Percentiles rank a stretch among this genome's conserved stretches.
Conservation (phyloP, 208 protist species). For the Leptomonas seymouri region DNA sequence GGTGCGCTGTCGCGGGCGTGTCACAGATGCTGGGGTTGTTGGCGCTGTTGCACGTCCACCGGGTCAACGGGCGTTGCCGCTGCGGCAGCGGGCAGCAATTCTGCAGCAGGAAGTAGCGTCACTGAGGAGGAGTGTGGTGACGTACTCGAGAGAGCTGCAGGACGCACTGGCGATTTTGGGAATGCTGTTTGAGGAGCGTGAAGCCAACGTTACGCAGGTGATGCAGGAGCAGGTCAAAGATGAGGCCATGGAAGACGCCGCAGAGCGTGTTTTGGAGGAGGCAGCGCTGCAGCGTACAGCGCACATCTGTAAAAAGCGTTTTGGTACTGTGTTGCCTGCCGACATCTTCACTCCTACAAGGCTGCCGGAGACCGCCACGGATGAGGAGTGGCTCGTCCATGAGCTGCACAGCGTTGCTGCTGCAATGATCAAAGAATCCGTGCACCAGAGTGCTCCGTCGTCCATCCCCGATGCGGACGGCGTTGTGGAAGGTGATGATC, state of each 20-base stretch:
- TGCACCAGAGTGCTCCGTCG: not conserved
- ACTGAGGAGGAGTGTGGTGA: slow-evolving; percentile 4
- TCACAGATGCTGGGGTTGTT: not conserved
- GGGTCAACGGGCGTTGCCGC: not conserved
- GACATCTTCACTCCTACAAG: not conserved
- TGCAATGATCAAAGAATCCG: slow-evolving; percentile 20
- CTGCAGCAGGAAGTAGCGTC: slow-evolving; percentile 5
- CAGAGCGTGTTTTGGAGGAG: slow-evolving; percentile 23
- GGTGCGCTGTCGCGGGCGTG: not conserved
- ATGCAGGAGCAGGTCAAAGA: slow-evolving; percentile 1
- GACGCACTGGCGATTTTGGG: slow-evolving; percentile 18
- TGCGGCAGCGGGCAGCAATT: not conserved
- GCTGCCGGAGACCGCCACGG: slow-evolving; percentile 26
- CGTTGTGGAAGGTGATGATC: not conserved
- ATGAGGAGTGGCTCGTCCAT: slow-evolving; percentile 32
- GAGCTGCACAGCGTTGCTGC: slow-evolving; percentile 14
- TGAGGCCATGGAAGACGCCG: not conserved
- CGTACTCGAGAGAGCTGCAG: slow-evolving; percentile 18
- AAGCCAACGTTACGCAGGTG: not conserved
- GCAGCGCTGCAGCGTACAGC: slow-evolving; percentile 20
- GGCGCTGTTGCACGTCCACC: not conserved
- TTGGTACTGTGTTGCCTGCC: not conserved
- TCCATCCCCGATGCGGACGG: not conserved
- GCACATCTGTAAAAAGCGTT: slow-evolving; percentile 22
- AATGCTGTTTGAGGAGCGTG: slow-evolving; percentile 1